Base-by-base conservation (phyloP, 352 stramenopile genomes). In the Aphanomyces cochlioides region DNA sequence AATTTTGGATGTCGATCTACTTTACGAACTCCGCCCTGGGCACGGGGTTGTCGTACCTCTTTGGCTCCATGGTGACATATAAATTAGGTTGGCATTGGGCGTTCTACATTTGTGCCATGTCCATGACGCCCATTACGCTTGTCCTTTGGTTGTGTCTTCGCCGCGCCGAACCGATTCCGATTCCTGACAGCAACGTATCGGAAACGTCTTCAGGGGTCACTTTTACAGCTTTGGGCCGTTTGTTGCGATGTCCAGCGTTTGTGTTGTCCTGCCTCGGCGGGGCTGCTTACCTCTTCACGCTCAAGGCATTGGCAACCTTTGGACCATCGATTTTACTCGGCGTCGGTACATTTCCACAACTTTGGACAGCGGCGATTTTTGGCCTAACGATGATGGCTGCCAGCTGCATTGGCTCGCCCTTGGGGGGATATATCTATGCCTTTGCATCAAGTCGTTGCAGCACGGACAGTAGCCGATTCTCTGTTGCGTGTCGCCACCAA, bases 361-460 rank as follows among this genome's bases (percentile, higher is more conserved):
- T n/a, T 50, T 50, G 43, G 43, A n/a, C 43, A 50, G 43, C 43
- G 43, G 17, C 43, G 43, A n/a, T 50, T 12, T 50, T 50, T 50
- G 43, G 43, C 43, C 10, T 50, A 12, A 50, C 43, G 1, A n/a
- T 50, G 43, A 12, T 50, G 10, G 43, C 17, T n/a, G 10, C 10
- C 17, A n/a, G 43, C 17, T 12, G 10, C 43, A 12, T 50, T 12
- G 43, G 43, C 43, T 50, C 43, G 10, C 10, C 17, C 43, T n/a
- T 50, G 17, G 43, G 43, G 10, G 28, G 28, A 28, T 28, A 28
- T 28, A 28, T 28, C 28, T 28, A 28, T 28, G 28, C 28, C 28
- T 28, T 28, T 28, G 28, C 28, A 28, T 28, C 28, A 28, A 28
- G 45, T 53, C 45, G 45, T n/a, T n/a, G 50, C 17, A 19, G 19